These are phyloP conservation scores for Quercus cerris DNA, from an alignment of 306 rosid species.

Conservation along the genomic window DNA sequence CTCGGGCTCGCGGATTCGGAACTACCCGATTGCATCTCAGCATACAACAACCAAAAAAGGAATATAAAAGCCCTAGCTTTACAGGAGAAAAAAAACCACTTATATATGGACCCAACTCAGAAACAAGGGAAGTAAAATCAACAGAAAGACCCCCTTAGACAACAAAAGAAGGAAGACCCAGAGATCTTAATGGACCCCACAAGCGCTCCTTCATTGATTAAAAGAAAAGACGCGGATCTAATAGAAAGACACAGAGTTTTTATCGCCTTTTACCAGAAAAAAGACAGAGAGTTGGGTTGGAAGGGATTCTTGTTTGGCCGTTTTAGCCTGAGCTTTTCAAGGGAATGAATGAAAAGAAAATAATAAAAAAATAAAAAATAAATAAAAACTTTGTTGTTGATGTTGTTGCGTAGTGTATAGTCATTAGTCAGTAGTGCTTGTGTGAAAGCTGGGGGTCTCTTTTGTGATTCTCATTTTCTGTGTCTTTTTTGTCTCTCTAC, in stretches of 20 bases:
- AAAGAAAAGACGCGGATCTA: slow-evolving; percentile 37
- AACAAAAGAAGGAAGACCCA: slow-evolving; percentile 42
- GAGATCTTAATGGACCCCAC: slow-evolving; percentile 54
- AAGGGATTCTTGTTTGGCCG: slow-evolving; percentile 13
- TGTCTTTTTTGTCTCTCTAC: slow-evolving; percentile 17
- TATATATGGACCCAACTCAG: slow-evolving; percentile 6
- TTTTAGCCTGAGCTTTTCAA: slow-evolving; percentile 14
- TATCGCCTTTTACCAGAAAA: not conserved
- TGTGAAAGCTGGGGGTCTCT: slow-evolving; percentile 47
- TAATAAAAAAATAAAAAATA: not conserved
- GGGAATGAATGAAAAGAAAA: not conserved
- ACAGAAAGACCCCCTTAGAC: slow-evolving; percentile 30
- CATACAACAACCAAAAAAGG: slow-evolving; percentile 4
- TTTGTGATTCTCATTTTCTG: slow-evolving; percentile 20
- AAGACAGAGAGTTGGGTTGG: slow-evolving; percentile 21
- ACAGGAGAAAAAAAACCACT: slow-evolving; percentile 1
- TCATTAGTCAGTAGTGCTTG: not conserved
- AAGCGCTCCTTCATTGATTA: slow-evolving; percentile 12
- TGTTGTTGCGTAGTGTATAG: slow-evolving; percentile 16
- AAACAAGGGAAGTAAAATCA: slow-evolving; percentile 19
- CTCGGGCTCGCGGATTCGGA: slow-evolving; percentile 59
- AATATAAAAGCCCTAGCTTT: slow-evolving; percentile 22
- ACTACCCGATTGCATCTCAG: slow-evolving; percentile 64
- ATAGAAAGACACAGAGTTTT: slow-evolving; percentile 14
- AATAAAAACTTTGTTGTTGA: slow-evolving; percentile 1